phyloP scores from a whole-genome alignment of 495 filamentous ascomycete genomes.

The Talaromyces nanjingensis region DNA sequence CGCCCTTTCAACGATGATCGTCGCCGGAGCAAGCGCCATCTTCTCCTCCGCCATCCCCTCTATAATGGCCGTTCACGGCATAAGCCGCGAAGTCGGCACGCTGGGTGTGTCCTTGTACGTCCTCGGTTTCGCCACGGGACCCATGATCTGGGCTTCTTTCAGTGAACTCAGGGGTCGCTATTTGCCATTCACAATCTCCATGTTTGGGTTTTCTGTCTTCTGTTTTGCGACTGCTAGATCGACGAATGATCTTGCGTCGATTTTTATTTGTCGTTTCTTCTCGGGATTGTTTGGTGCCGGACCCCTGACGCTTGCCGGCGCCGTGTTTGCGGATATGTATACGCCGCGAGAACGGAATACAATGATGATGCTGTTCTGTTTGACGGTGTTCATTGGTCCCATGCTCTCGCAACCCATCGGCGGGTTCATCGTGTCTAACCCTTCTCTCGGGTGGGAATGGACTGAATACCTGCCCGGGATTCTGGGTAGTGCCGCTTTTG shows the following conservation, averaged over 20 bases:
- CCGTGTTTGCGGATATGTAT: constrained; percentile 37
- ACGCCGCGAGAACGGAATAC: constrained; percentile 26
- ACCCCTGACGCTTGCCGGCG: constrained; percentile 32
- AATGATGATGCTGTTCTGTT: constrained; percentile 33
- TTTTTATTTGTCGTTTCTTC: constrained; percentile 38
- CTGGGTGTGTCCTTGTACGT: constrained; percentile 18
- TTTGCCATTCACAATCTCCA: constrained; percentile 11
- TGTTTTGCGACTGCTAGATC: constrained; percentile 45
- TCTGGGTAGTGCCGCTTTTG: constrained; percentile 10
- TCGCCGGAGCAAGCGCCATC: constrained; percentile 16
- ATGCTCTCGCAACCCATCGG: constrained; percentile 33
- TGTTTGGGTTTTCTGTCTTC: constrained; percentile 41
- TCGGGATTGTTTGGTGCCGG: constrained; percentile 33
- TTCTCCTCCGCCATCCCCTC: constrained; percentile 15
- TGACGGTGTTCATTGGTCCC: constrained; percentile 34
- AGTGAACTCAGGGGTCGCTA: constrained; percentile 17
- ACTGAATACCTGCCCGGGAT: constrained; percentile 16
- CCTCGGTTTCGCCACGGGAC: constrained; percentile 17
- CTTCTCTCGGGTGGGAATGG: constrained; percentile 20
- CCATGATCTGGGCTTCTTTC: constrained; percentile 16
- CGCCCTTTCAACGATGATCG: constrained; percentile 16
- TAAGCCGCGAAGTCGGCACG: constrained; percentile 15
- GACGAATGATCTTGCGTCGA: constrained; percentile 34
- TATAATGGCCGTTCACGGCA: constrained; percentile 10
- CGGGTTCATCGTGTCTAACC: constrained; percentile 22